phyloP scores from a whole-genome alignment of 1,284 basidiomycete genomes.

The Malassezia restricta region DNA sequence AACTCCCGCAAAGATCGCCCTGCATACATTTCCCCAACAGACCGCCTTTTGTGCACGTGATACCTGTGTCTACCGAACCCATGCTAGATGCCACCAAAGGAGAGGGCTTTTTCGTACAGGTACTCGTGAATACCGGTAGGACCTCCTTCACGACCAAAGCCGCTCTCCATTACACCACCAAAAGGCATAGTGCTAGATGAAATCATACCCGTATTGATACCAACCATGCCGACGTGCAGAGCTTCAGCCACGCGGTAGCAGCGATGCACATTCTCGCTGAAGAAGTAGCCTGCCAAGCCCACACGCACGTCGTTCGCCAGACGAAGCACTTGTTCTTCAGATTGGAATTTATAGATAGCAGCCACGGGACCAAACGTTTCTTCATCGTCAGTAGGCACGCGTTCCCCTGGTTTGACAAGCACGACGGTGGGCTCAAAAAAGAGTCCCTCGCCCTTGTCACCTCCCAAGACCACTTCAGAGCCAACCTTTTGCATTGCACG shows the following conservation, averaged over 20 bases:
- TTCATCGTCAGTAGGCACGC: conserved; percentile 55
- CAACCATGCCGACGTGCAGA: conserved; percentile 92
- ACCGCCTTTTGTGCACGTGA: too few relatives aligned
- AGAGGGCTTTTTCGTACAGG: conserved; percentile 39
- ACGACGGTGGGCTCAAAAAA: conserved; percentile 83
- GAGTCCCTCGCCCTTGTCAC: conserved; percentile 55
- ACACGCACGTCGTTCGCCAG: conserved; percentile 72
- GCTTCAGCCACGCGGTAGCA: conserved; percentile 96
- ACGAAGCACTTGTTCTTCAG: conserved; percentile 78
- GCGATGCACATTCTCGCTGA: conserved; percentile 63
- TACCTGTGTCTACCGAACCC: not conserved
- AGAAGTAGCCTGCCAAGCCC: conserved; percentile 59
- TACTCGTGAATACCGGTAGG: conserved; percentile 71
- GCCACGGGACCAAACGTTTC: conserved; percentile 48
- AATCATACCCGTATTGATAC: conserved; percentile 49
- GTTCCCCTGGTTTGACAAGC: conserved; percentile 46
- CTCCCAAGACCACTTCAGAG: conserved; percentile 77
- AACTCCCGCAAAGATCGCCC: too few relatives aligned
- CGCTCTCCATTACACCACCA: conserved; percentile 80
- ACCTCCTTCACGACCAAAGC: conserved; percentile 50
- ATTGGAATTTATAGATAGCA: conserved; percentile 62
- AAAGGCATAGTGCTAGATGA: conserved; percentile 52
- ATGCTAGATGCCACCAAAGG: conserved; percentile 18
- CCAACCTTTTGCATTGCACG: conserved; percentile 70
- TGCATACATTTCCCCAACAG: too few relatives aligned